Evolutionary conservation across 257 asterid species (phyloP), one percentile per base, ranked within the genome.

Genomic region (Penstemon newberryi): DNA sequence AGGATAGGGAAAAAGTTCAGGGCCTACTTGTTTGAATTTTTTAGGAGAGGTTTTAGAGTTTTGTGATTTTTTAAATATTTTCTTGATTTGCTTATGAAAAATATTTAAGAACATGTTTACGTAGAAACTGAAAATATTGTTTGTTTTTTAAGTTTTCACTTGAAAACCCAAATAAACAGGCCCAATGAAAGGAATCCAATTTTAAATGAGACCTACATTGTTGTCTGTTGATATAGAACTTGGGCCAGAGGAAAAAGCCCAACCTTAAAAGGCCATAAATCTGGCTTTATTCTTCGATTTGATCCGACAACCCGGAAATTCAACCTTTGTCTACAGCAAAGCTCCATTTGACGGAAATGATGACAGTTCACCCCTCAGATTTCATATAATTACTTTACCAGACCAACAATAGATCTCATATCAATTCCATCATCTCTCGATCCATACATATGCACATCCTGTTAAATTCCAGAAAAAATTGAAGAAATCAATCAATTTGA

Each of bases 391-490:
- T 25, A 25, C 1, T 25, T 65, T 18, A 33, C 72, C 69, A 57
- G 73, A 59, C 72, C 69, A 41, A 56, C 52, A 56, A 63, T 70
- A 76, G 80, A 81, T 75, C 83, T 78, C 71, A 50, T 58, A 61
- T 72, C 70, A 50, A 59, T 60, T 64, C 58, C 54, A 25, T 37
- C 61, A 66, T n/a, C 71, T 75, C 72, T 70, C 59, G 85, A 82
- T 82, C 84, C 73, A 67, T 75, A 79, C 33, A 60, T 69, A 56
- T 43, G 40, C 56, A 36, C 43, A 13, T 38, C 69, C 66, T 56
- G 55, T 77, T 67, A 72, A 47, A 15, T 15, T 69, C 60, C 79
- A 36, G 67, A 25, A 37, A 40, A 37, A 55, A 67, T 67, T 52
- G 73, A 18, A 25, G 33, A n/a, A 57, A 49, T 51, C 64, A 61